A percentile compares a stretch with the other conserved stretches of the same genome.
phyloP scores from a whole-genome alignment of 2,329 filamentous ascomycete genomes.

The Hortaea werneckii region DNA sequence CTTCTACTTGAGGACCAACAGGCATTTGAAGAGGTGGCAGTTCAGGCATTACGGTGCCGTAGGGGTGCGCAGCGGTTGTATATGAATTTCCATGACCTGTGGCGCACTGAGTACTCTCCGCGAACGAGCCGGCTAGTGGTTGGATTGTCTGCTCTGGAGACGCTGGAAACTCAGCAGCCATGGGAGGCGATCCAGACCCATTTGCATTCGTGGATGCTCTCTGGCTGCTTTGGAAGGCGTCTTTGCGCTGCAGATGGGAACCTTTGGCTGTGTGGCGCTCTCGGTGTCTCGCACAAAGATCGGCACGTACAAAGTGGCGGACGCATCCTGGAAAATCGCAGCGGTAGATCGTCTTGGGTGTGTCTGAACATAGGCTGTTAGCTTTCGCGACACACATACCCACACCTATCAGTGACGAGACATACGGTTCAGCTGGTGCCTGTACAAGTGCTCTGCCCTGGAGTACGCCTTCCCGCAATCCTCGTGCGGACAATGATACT shows the following conservation, averaged over 20 bases:
- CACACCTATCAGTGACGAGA: conserved; percentile 8
- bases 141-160: conserved; percentile 7
- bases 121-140: background rate
- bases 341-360: conserved; percentile 86
- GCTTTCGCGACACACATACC: background rate
- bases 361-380: conserved; percentile 44
- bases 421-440: conserved; percentile 89
- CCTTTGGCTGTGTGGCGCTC: conserved; percentile 50
- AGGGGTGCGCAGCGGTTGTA: background rate
- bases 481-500: conserved; percentile 61
- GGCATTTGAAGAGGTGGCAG: background rate
- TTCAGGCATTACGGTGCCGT: background rate
- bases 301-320: conserved; percentile 84
- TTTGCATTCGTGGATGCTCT: conserved; percentile 5
- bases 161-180: conserved; percentile 7
- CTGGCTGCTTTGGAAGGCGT: conserved; percentile 48
- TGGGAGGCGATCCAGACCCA: conserved; percentile 8
- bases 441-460: conserved; percentile 88
- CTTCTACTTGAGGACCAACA: conserved; percentile 2
- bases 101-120: background rate
- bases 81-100: background rate
- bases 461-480: conserved; percentile 96
- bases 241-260: conserved; percentile 65
- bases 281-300: conserved; percentile 65
- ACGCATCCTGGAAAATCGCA: conserved; percentile 89